Evolutionary conservation across 129 eudicot species (phyloP), one percentile per base, ranked within the genome.

Genomic region (Tagetes erecta): DNA sequence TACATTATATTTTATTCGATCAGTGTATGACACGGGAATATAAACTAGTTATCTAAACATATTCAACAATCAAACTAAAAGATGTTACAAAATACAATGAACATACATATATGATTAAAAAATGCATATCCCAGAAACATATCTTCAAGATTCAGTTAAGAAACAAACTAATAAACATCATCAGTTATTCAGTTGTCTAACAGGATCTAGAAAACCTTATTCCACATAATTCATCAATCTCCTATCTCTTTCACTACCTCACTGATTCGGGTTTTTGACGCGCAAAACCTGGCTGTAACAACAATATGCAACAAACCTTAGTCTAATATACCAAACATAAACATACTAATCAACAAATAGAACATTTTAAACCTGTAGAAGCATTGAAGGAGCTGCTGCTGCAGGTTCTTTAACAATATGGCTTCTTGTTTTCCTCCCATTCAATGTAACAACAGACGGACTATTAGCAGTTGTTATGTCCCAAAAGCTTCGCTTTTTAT

Each of bases 381-480:
- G 95, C 95, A 91, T 88, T 1, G 97, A 91, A 69, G 83, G 83
- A 58, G 88, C 88, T 64, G 81, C 83, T 64, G 81, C 83, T 73
- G 80, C 71, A 56, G 83, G 64, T 59, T 84, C 95, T 73, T 47
- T 72, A 70, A 36, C 67, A 72, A 86, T 82, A 77, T 91, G 90
- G 80, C 92, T 91, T 82, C 88, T 78, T 5, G 97, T 91, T 80
- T 91, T 86, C 67, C 95, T 86, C 67, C 90, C 95, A 68, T 88
- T 83, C 56, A 85, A 34, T 6, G 93, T 77, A 56, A 82, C 76
- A 72, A 86, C 76, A 0, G 95, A 91, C 27, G 97, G 97, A 52
- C 97, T 91, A 55, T 84, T 91, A 53, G 87, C 92, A 53, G 97
- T 84, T 36, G 97, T 84, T 73, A 91, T 91, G 59, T 91, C 97